Conservation (phyloP, 2,329 filamentous ascomycete species). For the Bipolaris oryzae region DNA sequence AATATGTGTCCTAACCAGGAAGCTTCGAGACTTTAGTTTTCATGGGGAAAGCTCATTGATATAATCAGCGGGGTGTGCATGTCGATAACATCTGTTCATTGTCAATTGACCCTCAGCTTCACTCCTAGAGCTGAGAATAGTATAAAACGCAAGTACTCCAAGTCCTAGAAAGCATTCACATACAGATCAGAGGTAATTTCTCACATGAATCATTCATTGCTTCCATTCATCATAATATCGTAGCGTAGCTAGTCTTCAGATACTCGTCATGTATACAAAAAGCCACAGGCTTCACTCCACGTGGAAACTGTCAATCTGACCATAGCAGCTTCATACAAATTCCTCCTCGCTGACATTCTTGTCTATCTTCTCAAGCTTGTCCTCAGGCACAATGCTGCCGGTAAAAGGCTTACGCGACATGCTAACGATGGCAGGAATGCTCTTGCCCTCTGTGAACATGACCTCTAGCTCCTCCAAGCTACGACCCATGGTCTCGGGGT, state of each 20-base stretch:
- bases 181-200: background rate
- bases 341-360: constrained; percentile 21
- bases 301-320: background rate
- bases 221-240: constrained; percentile 2
- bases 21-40: no score
- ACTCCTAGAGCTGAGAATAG: no score
- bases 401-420: constrained; percentile 28
- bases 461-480: constrained; percentile 54
- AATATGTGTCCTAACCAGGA: no score
- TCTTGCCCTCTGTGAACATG: constrained; percentile 50
- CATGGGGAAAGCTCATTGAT: no score
- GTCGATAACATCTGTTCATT: no score
- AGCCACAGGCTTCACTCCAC: background rate
- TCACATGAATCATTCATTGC: background rate
- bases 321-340: background rate
- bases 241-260: background rate
- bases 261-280: background rate
- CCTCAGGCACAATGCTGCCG: constrained; percentile 10
- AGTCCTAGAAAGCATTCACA: background rate
- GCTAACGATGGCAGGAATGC: constrained; percentile 33
- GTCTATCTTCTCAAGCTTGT: constrained; percentile 20
- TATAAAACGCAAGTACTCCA: no score
- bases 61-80: no score
- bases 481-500: constrained; percentile 58
- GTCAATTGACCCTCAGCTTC: no score